These are phyloP conservation scores for Aureobasidium mangrovei DNA, from an alignment of 2,329 filamentous ascomycete species.

Conservation along the genomic window DNA sequence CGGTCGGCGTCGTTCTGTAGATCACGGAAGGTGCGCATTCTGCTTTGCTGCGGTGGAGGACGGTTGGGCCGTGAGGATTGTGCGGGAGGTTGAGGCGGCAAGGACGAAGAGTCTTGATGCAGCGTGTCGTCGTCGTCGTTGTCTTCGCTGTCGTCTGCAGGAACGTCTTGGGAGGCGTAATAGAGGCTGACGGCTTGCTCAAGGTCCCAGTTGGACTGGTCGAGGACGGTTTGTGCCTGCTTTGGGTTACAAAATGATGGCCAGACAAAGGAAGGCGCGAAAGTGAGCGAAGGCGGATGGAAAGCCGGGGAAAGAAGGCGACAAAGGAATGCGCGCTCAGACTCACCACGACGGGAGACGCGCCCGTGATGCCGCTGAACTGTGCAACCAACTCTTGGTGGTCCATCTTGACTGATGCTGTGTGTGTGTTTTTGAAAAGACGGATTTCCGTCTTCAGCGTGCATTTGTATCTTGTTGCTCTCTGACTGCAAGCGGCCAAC, in stretches of 20 bases:
- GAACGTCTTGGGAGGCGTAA: constrained; percentile 31
- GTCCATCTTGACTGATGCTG: constrained; percentile 21
- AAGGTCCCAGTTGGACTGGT: constrained; percentile 37
- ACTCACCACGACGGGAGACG: constrained; percentile 26
- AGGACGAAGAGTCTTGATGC: background rate
- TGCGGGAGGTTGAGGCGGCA: constrained; percentile 15
- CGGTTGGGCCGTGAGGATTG: constrained; percentile 15
- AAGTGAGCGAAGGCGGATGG: background rate
- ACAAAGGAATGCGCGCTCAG: background rate
- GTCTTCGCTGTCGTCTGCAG: constrained; percentile 27
- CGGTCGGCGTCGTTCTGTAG: constrained; percentile 36
- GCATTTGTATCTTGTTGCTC: no score
- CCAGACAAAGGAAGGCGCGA: background rate
- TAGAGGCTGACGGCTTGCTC: constrained; percentile 37
- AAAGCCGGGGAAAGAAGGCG: background rate
- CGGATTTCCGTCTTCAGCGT: background rate
- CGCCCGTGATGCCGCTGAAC: constrained; percentile 30
- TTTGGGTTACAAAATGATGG: background rate
- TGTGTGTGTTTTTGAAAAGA: background rate
- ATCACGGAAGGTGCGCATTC: constrained; percentile 38
- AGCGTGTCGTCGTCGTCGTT: constrained; percentile 23
- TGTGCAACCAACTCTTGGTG: constrained; percentile 27
- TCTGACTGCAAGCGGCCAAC: no score
- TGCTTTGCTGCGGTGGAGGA: constrained; percentile 21
- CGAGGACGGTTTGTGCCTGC: constrained; percentile 38